Percentiles rank a stretch among this genome's conserved stretches.
These are phyloP conservation scores for Gastrolobium villosum DNA, from an alignment of 306 rosid species.

Conservation along the genomic window DNA sequence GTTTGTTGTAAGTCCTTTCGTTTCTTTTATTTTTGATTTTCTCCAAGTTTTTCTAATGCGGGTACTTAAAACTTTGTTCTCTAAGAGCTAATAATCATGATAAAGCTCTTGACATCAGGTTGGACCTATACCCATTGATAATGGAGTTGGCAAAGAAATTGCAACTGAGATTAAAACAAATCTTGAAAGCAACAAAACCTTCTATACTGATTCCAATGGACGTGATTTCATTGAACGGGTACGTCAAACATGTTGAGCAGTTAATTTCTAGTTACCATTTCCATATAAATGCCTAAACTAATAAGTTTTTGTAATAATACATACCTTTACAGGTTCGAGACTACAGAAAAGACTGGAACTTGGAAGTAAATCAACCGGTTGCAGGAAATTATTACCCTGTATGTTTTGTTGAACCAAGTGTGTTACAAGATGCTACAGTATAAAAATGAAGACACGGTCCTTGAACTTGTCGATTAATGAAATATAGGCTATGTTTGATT, in stretches of 20 bases:
- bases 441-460: constrained; percentile 5
- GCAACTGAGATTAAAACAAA: constrained; percentile 69
- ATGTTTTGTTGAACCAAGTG: constrained; percentile 45
- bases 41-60: not conserved
- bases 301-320: constrained; percentile 1
- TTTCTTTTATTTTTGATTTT: constrained; percentile 10
- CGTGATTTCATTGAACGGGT: constrained; percentile 93
- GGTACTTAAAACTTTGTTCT: not conserved
- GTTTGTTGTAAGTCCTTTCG: constrained; percentile 72
- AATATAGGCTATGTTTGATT: too few species aligned
- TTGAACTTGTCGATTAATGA: constrained; percentile 28
- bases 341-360: constrained; percentile 81
- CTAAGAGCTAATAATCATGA: constrained; percentile 32
- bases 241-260: constrained; percentile 39
- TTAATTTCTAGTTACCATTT: not conserved
- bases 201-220: constrained; percentile 93
- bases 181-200: constrained; percentile 76
- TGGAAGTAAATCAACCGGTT: constrained; percentile 84
- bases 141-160: constrained; percentile 89
- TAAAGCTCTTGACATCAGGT: constrained; percentile 60
- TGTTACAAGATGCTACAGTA: constrained; percentile 9
- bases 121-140: constrained; percentile 90
- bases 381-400: constrained; percentile 98
- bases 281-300: constrained; percentile 8
- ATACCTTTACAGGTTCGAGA: constrained; percentile 71